Conservation (phyloP, 179 eudicot species). For the Dionaea muscipula region DNA sequence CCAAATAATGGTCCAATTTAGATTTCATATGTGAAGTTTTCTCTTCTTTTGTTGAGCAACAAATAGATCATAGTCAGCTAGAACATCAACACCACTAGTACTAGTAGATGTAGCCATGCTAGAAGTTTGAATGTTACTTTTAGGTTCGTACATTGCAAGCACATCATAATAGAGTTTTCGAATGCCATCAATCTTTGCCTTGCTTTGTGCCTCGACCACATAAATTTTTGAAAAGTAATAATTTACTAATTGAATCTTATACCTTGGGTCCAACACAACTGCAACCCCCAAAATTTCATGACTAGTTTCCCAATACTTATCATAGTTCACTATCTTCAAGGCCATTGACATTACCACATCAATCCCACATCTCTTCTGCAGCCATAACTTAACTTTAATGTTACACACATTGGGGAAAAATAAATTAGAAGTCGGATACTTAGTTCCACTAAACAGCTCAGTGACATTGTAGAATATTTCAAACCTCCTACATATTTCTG, state of each 20-base stretch:
- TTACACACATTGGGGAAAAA: slow-evolving; percentile 15
- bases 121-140: too few relatives aligned
- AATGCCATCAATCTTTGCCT: too few relatives aligned
- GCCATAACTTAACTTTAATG: not conserved
- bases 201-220: too few relatives aligned
- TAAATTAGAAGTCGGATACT: slow-evolving; percentile 12
- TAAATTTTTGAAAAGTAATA: too few relatives aligned
- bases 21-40: too few relatives aligned
- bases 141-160: too few relatives aligned
- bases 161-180: too few relatives aligned
- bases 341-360: slow-evolving; percentile 9
- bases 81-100: too few relatives aligned
- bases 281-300: slow-evolving; percentile 14
- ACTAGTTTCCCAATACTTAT: slow-evolving; percentile 11
- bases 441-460: slow-evolving; percentile 9
- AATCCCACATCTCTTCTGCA: not conserved
- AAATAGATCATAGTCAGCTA: too few relatives aligned
- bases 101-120: too few relatives aligned
- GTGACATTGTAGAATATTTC: slow-evolving; percentile 9
- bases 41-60: too few relatives aligned
- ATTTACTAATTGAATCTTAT: slow-evolving; percentile 1
- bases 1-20: too few relatives aligned
- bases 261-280: slow-evolving; percentile 14
- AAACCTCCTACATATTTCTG: slow-evolving; percentile 14
- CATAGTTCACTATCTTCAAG: slow-evolving; percentile 5